phyloP scores from a whole-genome alignment of 106 monocot species.

The Dactylorhiza incarnata region DNA sequence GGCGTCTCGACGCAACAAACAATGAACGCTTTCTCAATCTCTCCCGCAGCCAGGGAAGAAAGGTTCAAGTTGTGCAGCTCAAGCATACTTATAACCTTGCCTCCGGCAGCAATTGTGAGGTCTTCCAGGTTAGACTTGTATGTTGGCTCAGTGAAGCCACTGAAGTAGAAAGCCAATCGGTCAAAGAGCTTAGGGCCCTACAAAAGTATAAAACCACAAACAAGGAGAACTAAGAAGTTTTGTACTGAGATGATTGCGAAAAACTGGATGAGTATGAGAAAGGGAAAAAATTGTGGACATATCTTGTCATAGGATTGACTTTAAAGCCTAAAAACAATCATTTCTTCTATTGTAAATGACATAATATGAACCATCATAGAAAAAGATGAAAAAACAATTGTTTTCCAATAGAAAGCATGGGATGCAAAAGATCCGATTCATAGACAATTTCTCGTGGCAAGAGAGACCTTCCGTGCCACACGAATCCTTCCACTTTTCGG shows the following conservation, averaged over 20 bases:
- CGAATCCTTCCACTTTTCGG: slow-evolving; percentile 71
- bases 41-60: background rate
- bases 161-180: slow-evolving; percentile 17
- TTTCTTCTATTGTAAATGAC: no score
- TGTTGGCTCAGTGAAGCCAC: background rate
- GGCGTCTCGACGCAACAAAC: slow-evolving; percentile 8
- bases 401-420: background rate
- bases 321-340: no score
- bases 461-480: slow-evolving; percentile 49
- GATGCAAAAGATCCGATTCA: background rate
- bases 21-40: background rate
- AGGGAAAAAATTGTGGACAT: no score
- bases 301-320: no score
- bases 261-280: no score
- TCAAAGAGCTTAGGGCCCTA: slow-evolving; percentile 17
- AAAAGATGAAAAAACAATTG: background rate
- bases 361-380: background rate
- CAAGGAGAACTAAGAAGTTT: background rate
- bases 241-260: no score
- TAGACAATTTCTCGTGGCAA: background rate
- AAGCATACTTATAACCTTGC: background rate
- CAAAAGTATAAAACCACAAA: background rate
- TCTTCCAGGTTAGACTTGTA: slow-evolving; percentile 8
- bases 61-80: slow-evolving; percentile 1
- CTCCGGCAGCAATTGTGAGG: slow-evolving; percentile 11